phyloP scores from a whole-genome alignment of 306 rosid genomes.

The Cicer judaicum region DNA sequence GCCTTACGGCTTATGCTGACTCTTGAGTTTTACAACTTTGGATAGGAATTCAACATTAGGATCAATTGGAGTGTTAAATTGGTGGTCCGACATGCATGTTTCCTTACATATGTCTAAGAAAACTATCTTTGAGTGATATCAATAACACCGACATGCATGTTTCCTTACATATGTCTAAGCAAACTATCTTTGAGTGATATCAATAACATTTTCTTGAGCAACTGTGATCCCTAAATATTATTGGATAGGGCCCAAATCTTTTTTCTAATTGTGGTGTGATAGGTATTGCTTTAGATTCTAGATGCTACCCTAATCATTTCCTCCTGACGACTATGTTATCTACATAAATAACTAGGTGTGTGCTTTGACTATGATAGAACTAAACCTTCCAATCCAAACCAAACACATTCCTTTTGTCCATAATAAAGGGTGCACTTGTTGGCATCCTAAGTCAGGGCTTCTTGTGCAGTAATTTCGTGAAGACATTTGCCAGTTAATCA shows the following conservation, averaged over 20 bases:
- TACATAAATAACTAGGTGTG: conserved; percentile 1
- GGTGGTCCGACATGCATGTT: background rate
- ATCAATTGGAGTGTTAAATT: background rate
- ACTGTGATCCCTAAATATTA: background rate
- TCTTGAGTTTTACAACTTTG: background rate
- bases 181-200: conserved; percentile 1
- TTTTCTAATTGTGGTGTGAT: background rate
- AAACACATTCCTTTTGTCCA: background rate
- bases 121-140: conserved; percentile 1
- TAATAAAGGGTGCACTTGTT: background rate
- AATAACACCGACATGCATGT: conserved; percentile 5
- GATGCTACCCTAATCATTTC: conserved; percentile 4
- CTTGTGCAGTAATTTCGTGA: background rate
- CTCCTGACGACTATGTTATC: background rate
- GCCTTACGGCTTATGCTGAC: background rate
- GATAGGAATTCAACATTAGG: background rate
- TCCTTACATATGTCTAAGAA: background rate
- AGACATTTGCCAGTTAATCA: no score
- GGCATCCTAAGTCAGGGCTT: background rate
- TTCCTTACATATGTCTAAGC: background rate
- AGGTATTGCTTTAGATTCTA: conserved; percentile 5
- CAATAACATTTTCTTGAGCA: conserved; percentile 11
- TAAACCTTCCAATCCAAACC: conserved; percentile 12
- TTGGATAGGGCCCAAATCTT: background rate
- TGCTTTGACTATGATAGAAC: conserved; percentile 6